Base-by-base conservation (phyloP, 2,329 filamentous ascomycete genomes). In the Neofusicoccum ribis region DNA sequence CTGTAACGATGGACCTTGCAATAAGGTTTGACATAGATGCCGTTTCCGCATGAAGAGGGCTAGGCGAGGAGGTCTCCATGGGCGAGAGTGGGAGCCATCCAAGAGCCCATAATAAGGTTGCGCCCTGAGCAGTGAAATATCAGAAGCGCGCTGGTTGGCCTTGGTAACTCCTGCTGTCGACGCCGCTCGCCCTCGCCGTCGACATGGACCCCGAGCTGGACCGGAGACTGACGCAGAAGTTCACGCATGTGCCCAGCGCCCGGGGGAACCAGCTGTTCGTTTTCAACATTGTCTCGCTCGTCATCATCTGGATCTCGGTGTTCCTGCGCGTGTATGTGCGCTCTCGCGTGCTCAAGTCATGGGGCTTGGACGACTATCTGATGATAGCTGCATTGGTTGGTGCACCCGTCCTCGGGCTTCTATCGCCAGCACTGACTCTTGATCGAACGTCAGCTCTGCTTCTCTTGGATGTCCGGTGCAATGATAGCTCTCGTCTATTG, bases 281-380 rank as follows among this genome's bases (percentile, higher is more conserved):
- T 14, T 23, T 62, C 27, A 47, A 49, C 14, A 50, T 62, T 34
- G 17, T 41, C 5, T 49, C 44, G 5, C 43, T 62, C 15, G 7
- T 39, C 17, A 17, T 62, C 17, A n/a, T 62, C 5, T 62, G 58
- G 58, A 5, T 41, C 17, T 31, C 58, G 4, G 36, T 49, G 23
- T 62, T 36, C 23, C 36, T 62, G 27, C 43, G 58, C 11, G 15
- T 50, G 23, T 62, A 62, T 23, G 58, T 62, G n/a, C 44, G 58
- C 27, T 34, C 46, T 2, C 36, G 43, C 44, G 9, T 49, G 12
- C 43, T 62, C 44, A 62, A 62, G 44, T 49, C 46, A 39, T 49
- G 58, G 58, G 58, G 46, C 6, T 12, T 17, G 11, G 58, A 62
- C 20, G 58, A 62, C 46, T 50, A 23, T 11, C 36, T 47, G 23